These are phyloP conservation scores for Wickerhamiella azymoides DNA, from an alignment of 805 yeast species.

Conservation along the genomic window DNA sequence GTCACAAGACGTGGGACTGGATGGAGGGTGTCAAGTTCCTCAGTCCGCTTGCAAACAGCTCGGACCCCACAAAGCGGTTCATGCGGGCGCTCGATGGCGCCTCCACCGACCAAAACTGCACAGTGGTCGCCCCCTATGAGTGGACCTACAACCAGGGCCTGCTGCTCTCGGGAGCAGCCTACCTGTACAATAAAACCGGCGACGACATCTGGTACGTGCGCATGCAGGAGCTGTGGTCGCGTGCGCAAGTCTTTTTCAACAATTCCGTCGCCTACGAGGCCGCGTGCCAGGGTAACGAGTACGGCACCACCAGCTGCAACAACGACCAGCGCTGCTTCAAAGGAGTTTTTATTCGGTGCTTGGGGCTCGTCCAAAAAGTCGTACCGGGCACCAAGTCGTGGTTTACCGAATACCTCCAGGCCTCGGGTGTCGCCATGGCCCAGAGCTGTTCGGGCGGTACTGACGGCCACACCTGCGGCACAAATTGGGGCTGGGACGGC, in stretches of 20 bases:
- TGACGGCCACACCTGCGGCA: slow-evolving; percentile 83
- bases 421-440: slow-evolving; percentile 63
- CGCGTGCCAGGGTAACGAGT: slow-evolving; percentile 53
- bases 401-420: slow-evolving; percentile 31
- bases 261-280: slow-evolving; percentile 53
- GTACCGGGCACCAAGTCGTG: slow-evolving; percentile 37
- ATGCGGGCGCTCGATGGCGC: slow-evolving; percentile 26
- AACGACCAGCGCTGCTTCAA: slow-evolving; percentile 88
- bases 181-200: slow-evolving; percentile 57
- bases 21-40: slow-evolving; percentile 40
- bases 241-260: slow-evolving; percentile 35
- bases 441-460: slow-evolving; percentile 72
- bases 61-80: slow-evolving; percentile 25
- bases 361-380: slow-evolving; percentile 61
- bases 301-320: slow-evolving; percentile 38
- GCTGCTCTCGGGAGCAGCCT: slow-evolving; percentile 67
- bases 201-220: slow-evolving; percentile 54
- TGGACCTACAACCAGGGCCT: slow-evolving; percentile 88
- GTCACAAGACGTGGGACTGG: slow-evolving; percentile 73
- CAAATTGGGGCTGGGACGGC: slow-evolving; percentile 50
- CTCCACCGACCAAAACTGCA: slow-evolving; percentile 40
- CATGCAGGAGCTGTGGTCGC: slow-evolving; percentile 41
- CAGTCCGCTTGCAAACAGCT: slow-evolving; percentile 26
- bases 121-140: slow-evolving; percentile 41
- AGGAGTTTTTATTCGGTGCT: slow-evolving; percentile 62